Conservation (phyloP, 768 basidiomycete genomes). For the Pholiota molesta region DNA sequence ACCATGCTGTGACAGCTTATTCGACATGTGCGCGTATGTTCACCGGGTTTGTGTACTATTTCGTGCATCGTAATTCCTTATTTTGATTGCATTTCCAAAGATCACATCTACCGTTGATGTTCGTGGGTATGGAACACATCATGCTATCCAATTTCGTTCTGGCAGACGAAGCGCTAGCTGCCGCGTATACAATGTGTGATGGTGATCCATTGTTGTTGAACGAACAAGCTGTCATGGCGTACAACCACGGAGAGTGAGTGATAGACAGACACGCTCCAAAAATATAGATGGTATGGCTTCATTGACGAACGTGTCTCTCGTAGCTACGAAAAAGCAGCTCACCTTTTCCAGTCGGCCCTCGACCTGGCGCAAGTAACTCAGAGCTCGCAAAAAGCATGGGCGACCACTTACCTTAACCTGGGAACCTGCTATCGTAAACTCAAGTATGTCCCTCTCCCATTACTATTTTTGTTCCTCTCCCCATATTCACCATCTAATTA, state of each 20-base stretch:
- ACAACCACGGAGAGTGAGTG: conserved; percentile 79
- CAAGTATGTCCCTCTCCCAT: conserved; percentile 48
- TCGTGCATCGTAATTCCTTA: neutral
- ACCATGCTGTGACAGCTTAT: conserved; percentile 97
- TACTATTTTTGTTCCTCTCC: neutral
- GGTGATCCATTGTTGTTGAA: conserved; percentile 90
- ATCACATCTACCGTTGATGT: conserved; percentile 93
- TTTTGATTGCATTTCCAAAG: conserved; percentile 39
- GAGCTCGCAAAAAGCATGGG: conserved; percentile 83
- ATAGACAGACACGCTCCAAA: neutral
- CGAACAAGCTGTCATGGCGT: conserved; percentile 92
- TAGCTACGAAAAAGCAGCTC: conserved; percentile 75
- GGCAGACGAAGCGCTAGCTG: conserved; percentile 88
- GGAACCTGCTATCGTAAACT: conserved; percentile 88
- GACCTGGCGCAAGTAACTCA: conserved; percentile 85
- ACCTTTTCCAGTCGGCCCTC: conserved; percentile 74
- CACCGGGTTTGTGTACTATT: conserved; percentile 65
- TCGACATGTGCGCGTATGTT: conserved; percentile 96
- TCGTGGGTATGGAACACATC: conserved; percentile 98
- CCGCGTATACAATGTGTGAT: conserved; percentile 80
- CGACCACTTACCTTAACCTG: conserved; percentile 88
- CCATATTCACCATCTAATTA: conserved; percentile 19
- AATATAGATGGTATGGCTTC: neutral
- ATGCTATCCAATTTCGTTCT: conserved; percentile 78
- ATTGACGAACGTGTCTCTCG: conserved; percentile 6